Evolutionary conservation across 495 filamentous ascomycete species (phyloP).

Genomic region (Hyphodiscus hymeniophilus): DNA sequence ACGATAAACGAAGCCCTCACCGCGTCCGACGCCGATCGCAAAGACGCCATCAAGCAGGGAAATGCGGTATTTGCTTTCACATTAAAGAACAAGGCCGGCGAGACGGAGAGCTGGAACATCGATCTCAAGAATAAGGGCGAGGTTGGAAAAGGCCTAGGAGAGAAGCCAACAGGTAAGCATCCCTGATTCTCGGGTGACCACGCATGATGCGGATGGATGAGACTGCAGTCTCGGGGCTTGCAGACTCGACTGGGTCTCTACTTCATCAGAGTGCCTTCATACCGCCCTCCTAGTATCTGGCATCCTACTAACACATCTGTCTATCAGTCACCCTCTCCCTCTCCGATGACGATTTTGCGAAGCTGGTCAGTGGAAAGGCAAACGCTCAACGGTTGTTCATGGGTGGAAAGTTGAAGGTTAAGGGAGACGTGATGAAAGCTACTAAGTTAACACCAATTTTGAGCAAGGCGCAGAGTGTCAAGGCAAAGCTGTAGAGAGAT

Average conservation of each 20-base stretch:
- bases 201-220: not conserved
- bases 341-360: slow-evolving; percentile 77
- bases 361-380: slow-evolving; percentile 77
- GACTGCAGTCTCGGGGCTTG: no score
- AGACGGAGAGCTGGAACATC: slow-evolving; percentile 83
- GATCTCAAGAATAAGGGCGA: slow-evolving; percentile 86
- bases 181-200: not conserved
- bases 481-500: slow-evolving; percentile 62
- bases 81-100: slow-evolving; percentile 75
- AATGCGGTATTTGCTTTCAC: slow-evolving; percentile 86
- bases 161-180: slow-evolving; percentile 72
- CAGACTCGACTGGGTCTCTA: no score
- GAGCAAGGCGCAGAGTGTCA: slow-evolving; percentile 74
- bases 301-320: no score
- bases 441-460: slow-evolving; percentile 93
- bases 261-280: no score
- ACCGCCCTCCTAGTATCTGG: no score
- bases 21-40: slow-evolving; percentile 61
- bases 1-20: slow-evolving; percentile 68
- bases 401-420: slow-evolving; percentile 93
- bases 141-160: slow-evolving; percentile 67
- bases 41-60: slow-evolving; percentile 80
- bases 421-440: slow-evolving; percentile 98
- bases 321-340: slow-evolving; percentile 69
- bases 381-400: slow-evolving; percentile 96